Percentiles rank a stretch among this genome's conserved stretches.
phyloP scores from a whole-genome alignment of 305 asterid genomes.

The Fraxinus angustifolia region DNA sequence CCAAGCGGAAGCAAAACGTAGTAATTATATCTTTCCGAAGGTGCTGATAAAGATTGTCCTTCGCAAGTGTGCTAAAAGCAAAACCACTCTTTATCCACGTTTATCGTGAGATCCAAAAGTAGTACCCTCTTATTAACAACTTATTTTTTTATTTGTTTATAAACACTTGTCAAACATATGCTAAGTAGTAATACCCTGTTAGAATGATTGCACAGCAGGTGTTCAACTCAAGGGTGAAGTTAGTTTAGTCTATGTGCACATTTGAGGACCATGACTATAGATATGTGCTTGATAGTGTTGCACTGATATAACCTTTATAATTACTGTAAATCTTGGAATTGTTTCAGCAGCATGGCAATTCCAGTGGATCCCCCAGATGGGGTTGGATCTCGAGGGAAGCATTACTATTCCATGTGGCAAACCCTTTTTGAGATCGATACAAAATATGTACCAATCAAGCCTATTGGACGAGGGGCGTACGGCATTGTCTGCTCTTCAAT shows the following conservation, averaged over 20 bases:
- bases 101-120: not conserved
- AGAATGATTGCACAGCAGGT: not conserved
- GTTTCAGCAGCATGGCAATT: conserved; percentile 29
- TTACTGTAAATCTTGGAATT: not conserved
- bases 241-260: not conserved
- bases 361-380: conserved; percentile 39
- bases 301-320: not conserved
- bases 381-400: conserved; percentile 25
- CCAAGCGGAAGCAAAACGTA: not conserved
- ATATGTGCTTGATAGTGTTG: not conserved
- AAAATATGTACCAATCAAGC: conserved; percentile 34
- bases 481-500: conserved; percentile 36
- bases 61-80: not conserved
- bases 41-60: not conserved
- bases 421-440: conserved; percentile 32
- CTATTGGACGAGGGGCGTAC: conserved; percentile 36
- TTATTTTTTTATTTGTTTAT: no score
- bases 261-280: not conserved
- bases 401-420: conserved; percentile 38
- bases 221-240: not conserved
- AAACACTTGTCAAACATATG: not conserved
- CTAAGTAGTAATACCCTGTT: not conserved
- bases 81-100: not conserved
- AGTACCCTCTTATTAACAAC: not conserved
- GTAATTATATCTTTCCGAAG: not conserved